Conservation (phyloP, 2,329 filamentous ascomycete genomes). For the Aspergillus viridinutans region DNA sequence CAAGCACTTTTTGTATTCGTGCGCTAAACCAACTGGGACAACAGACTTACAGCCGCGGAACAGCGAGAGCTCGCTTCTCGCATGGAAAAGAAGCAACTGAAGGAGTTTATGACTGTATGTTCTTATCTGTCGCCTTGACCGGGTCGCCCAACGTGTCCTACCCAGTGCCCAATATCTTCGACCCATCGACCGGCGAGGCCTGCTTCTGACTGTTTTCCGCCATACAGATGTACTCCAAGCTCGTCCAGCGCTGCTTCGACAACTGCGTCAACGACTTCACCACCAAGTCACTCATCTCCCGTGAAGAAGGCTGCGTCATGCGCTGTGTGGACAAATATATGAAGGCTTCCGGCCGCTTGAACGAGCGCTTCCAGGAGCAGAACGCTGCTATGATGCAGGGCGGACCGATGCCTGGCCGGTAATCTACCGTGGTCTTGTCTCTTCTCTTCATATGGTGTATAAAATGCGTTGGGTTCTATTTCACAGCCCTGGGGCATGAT, state of each 20-base stretch:
- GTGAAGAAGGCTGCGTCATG: conserved; percentile 87
- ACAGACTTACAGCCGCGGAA: conserved; percentile 69
- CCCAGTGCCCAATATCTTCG: not conserved
- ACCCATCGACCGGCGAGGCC: not conserved
- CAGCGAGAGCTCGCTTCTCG: conserved; percentile 89
- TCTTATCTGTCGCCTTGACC: conserved; percentile 7
- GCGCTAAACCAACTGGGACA: conserved; percentile 9
- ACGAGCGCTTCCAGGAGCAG: conserved; percentile 81
- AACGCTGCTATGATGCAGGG: conserved; percentile 64
- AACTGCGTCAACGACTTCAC: conserved; percentile 98
- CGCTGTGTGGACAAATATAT: conserved; percentile 96
- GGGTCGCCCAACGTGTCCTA: not conserved
- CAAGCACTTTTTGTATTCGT: not conserved
- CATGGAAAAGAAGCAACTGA: conserved; percentile 98
- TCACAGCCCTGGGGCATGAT: not conserved
- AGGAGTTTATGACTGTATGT: conserved; percentile 95
- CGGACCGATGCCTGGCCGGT: conserved; percentile 47
- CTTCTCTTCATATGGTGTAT: not conserved
- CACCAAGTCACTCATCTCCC: conserved; percentile 83
- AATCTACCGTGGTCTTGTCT: conserved; percentile 11
- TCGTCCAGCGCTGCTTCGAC: conserved; percentile 72
- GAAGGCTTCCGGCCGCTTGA: conserved; percentile 83
- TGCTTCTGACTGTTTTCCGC: not conserved
- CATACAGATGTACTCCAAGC: conserved; percentile 60
- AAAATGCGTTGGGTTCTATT: not conserved